A percentile compares a stretch with the other conserved stretches of the same genome.
Conservation (phyloP, 2,329 filamentous ascomycete genomes). For the Fusarium sp. region DNA sequence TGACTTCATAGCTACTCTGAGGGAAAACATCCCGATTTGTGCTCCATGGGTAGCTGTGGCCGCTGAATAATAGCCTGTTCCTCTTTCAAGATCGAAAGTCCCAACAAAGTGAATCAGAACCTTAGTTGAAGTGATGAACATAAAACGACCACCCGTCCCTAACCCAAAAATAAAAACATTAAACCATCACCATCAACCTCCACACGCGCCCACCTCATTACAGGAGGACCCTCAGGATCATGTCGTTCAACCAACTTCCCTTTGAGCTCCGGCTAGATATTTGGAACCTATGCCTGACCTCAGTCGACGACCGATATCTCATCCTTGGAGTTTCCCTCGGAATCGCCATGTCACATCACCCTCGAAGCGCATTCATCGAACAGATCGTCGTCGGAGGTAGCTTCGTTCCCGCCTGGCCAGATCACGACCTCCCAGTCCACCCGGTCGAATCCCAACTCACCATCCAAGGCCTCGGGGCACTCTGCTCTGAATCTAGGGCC, state of each 20-base stretch:
- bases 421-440: background rate
- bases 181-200: background rate
- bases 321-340: background rate
- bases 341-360: background rate
- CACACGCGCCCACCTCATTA: background rate
- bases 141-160: background rate
- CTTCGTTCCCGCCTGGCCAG: background rate
- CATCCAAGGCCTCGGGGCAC: background rate
- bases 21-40: background rate
- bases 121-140: background rate
- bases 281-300: background rate
- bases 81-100: background rate
- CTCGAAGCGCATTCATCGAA: background rate
- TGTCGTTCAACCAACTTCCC: background rate
- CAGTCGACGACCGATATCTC: background rate
- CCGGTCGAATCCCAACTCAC: background rate
- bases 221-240: background rate
- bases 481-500: constrained; percentile 2
- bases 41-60: background rate
- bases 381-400: constrained; percentile 8
- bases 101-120: background rate
- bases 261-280: background rate
- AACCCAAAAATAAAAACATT: background rate
- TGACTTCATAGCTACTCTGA: background rate
- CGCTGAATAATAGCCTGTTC: background rate